Percentiles rank a stretch among this genome's conserved stretches.
phyloP scores from a whole-genome alignment of 108 stramenopile genomes.

The Licmophora abbreviata region DNA sequence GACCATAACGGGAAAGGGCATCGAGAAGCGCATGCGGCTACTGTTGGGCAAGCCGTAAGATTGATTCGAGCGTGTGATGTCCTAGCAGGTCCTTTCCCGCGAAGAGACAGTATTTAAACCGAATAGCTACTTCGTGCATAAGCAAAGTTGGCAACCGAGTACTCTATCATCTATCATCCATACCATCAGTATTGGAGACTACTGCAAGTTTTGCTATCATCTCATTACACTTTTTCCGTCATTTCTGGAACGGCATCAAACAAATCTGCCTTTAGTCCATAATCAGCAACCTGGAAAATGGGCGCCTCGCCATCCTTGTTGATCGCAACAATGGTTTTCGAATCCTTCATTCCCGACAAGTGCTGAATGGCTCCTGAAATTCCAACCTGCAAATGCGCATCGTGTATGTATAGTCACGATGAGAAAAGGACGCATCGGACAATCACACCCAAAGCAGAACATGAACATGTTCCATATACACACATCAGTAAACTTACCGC shows the following conservation, averaged over 20 bases:
- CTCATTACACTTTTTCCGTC: constrained; percentile 82
- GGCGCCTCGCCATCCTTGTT: constrained; percentile 99
- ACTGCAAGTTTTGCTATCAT: too few relatives aligned
- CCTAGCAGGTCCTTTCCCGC: too few relatives aligned
- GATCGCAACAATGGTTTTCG: constrained; percentile 98
- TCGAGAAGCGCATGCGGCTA: constrained; percentile 57
- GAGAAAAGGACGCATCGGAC: too few relatives aligned
- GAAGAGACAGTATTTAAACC: too few relatives aligned
- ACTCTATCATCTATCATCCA: too few relatives aligned
- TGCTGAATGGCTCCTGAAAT: constrained; percentile 99
- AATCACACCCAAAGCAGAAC: too few relatives aligned
- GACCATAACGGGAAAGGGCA: constrained; percentile 46
- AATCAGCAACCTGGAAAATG: constrained; percentile 98
- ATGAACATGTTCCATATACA: constrained; percentile 14
- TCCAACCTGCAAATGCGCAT: too few relatives aligned
- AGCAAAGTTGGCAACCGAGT: too few relatives aligned
- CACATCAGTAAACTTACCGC: constrained; percentile 86
- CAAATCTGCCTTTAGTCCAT: constrained; percentile 92
- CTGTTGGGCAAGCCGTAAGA: constrained; percentile 31
- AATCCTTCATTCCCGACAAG: constrained; percentile 98
- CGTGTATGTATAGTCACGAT: constrained; percentile 71
- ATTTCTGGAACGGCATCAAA: constrained; percentile 97
- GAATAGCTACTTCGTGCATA: too few relatives aligned
- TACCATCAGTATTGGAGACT: too few relatives aligned
- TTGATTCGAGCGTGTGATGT: too few relatives aligned